Percentiles rank a stretch among this genome's conserved stretches.
Evolutionary conservation across 2,329 filamentous ascomycete genomes (phyloP).

Genomic region (Lecanicillium sp.): DNA sequence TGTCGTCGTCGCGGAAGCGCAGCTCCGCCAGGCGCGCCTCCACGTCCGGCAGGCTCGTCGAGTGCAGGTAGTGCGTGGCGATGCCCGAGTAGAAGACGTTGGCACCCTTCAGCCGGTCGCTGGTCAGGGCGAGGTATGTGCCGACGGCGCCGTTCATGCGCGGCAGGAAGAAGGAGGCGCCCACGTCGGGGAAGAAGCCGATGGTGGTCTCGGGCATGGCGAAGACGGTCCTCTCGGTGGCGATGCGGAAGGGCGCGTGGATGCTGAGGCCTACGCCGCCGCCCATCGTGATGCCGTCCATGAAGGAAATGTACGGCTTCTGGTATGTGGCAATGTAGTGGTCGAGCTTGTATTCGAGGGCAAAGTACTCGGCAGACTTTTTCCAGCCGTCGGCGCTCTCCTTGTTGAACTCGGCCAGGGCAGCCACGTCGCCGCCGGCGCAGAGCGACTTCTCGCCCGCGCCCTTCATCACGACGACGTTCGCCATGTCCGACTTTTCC

Average conservation of each 20-base stretch:
- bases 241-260: conserved; percentile 93
- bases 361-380: conserved; percentile 79
- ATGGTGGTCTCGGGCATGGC: conserved; percentile 99
- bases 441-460: conserved; percentile 80
- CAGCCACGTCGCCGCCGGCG: conserved; percentile 83
- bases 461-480: conserved; percentile 87
- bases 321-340: conserved; percentile 89
- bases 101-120: conserved; percentile 70
- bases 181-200: conserved; percentile 97
- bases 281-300: conserved; percentile 98
- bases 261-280: conserved; percentile 91
- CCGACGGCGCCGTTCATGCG: conserved; percentile 80
- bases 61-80: conserved; percentile 94
- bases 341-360: conserved; percentile 89
- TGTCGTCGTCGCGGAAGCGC: conserved; percentile 72
- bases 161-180: conserved; percentile 91
- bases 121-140: conserved; percentile 89
- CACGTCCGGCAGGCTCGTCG: conserved; percentile 71
- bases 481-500: conserved; percentile 90
- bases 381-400: conserved; percentile 61
- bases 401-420: conserved; percentile 67
- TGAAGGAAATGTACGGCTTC: conserved; percentile 90
- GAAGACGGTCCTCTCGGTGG: conserved; percentile 90
- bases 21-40: conserved; percentile 84
- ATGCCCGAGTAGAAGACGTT: conserved; percentile 87